Base-by-base conservation (phyloP, 768 basidiomycete species). In the Hirschioporus abietinus region DNA sequence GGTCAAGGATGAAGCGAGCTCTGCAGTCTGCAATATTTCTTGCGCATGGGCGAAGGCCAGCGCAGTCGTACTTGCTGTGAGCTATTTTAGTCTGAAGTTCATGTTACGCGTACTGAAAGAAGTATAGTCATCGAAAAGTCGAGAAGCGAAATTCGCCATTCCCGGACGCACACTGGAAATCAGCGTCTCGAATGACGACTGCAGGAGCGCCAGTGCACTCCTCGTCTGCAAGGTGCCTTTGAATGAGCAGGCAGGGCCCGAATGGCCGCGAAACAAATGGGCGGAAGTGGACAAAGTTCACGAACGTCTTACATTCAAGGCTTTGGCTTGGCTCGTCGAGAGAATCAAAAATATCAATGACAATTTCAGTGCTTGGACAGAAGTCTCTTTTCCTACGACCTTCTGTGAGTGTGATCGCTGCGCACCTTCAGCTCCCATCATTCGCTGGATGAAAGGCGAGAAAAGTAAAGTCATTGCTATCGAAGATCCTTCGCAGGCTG, bases 401-500 rank as follows among this genome's bases (percentile, higher is more conserved):
- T 78, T 82, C 57, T 78, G 77, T 25, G 81, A 82, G 65, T 97
- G 95, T 76, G 83, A 87, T 70, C 83, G 92, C 18, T 97, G 96
- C 75, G 91, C 94, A 1, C 96, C 96, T 1, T 80, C 78, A 7
- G 76, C 90, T 10, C 96, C 96, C 0, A 78, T 81, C n/a, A 76
- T 96, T 60, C 82, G 86, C 25, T 98, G 95, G 94, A 80, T 82
- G 12, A 86, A 83, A 69, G 76, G 78, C 7, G 84, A 83, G 58
- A 88, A 86, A 72, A 86, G 84, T 69, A 82, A 78, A 63, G 79
- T 88, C 20, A 75, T 84, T 24, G 88, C 93, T 0, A 79, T 94
- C 35, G 96, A 98, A 72, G 92, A 97, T 72, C 84, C 91, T 20
- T 80, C 87, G 12, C 87, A 96, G 73, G 95, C 96, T 58, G 95